Conservation (phyloP, 768 basidiomycete genomes). For the Coprinopsis marcescibilis region DNA sequence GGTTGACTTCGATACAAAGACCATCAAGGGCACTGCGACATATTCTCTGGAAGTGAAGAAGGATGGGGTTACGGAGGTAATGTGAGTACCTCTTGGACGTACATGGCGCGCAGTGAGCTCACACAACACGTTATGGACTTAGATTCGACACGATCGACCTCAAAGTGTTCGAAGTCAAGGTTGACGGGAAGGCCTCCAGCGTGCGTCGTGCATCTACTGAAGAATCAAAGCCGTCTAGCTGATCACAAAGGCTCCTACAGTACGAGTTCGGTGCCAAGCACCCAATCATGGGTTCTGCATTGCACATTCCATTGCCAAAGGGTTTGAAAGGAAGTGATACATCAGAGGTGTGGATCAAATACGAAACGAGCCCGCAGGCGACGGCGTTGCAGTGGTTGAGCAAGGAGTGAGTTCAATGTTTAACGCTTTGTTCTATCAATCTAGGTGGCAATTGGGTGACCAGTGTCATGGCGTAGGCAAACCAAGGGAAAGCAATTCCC, state of each 20-base stretch:
- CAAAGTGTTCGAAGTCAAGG: constrained; percentile 46
- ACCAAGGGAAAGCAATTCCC: constrained; percentile 83
- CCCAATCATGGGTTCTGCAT: constrained; percentile 70
- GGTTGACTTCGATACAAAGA: constrained; percentile 61
- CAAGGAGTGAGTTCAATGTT: constrained; percentile 65
- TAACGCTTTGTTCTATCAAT: too few species aligned
- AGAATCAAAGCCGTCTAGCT: constrained; percentile 16
- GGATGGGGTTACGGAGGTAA: constrained; percentile 48
- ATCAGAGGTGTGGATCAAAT: constrained; percentile 53
- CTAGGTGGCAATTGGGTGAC: too few species aligned
- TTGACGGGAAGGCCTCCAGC: constrained; percentile 42
- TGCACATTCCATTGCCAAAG: constrained; percentile 53
- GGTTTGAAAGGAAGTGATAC: constrained; percentile 35
- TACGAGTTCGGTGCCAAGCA: constrained; percentile 52
- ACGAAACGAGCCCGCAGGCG: constrained; percentile 67
- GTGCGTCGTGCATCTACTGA: constrained; percentile 38
- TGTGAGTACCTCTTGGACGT: constrained; percentile 43
- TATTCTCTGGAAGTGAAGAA: constrained; percentile 55
- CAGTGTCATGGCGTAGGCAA: too few species aligned
- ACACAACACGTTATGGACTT: neutral
- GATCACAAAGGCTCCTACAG: constrained; percentile 23
- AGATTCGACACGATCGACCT: constrained; percentile 77
- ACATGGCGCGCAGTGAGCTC: neutral
- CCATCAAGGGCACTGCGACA: constrained; percentile 58
- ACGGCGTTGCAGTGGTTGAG: constrained; percentile 86